A percentile compares a stretch with the other conserved stretches of the same genome.
Conservation (phyloP, 768 basidiomycete genomes). For the Pleurotus eryngii region DNA sequence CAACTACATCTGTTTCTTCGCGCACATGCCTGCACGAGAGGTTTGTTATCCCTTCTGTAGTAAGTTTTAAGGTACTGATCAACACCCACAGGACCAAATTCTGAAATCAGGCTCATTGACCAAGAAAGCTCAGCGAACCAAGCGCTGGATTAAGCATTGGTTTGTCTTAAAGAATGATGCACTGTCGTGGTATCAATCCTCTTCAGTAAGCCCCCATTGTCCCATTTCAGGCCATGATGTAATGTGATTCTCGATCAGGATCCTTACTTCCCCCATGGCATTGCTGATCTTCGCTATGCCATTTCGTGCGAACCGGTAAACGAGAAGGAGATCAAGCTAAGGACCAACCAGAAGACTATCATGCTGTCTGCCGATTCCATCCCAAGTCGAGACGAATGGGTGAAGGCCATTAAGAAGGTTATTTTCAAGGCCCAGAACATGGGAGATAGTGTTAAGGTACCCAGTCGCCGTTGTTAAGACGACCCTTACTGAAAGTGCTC, state of each 20-base stretch:
- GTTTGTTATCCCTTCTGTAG: conserved; percentile 36
- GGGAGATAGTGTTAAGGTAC: conserved; percentile 92
- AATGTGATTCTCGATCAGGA: conserved; percentile 48
- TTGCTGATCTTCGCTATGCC: conserved; percentile 92
- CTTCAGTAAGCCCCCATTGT: conserved; percentile 56
- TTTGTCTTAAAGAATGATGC: conserved; percentile 95
- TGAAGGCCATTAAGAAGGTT: conserved; percentile 89
- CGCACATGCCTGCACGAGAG: conserved; percentile 88
- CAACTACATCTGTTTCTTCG: conserved; percentile 93
- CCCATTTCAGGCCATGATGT: too few species aligned
- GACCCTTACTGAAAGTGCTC: conserved; percentile 15
- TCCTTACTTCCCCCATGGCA: conserved; percentile 96
- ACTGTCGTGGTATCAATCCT: conserved; percentile 94
- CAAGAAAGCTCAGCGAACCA: conserved; percentile 86
- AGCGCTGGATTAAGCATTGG: conserved; percentile 94
- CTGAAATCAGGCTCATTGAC: conserved; percentile 88
- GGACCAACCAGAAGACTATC: conserved; percentile 78
- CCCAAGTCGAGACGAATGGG: conserved; percentile 90
- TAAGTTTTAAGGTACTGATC: conserved; percentile 6
- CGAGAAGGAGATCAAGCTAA: conserved; percentile 77
- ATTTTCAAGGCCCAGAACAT: conserved; percentile 96
- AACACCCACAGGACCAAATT: conserved; percentile 68
- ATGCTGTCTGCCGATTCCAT: conserved; percentile 73
- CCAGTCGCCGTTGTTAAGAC: conserved; percentile 4
- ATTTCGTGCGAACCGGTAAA: conserved; percentile 80